These are phyloP conservation scores for Hordeum pubiflorum DNA, from an alignment of 202 grass and related monocot genomes.

Conservation along the genomic window DNA sequence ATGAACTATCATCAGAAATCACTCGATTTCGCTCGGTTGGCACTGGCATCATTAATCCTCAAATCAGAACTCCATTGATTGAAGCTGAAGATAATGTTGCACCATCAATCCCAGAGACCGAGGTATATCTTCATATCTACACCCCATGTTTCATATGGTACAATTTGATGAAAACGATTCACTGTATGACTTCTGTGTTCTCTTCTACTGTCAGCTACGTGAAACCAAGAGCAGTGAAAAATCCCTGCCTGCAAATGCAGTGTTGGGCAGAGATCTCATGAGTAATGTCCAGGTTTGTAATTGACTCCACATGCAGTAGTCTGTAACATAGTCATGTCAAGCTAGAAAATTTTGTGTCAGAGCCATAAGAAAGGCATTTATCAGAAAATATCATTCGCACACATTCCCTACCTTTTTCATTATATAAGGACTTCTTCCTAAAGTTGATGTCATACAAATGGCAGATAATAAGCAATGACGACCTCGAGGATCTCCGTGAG, in stretches of 20 bases:
- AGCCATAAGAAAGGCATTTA: not conserved
- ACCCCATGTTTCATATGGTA: not conserved
- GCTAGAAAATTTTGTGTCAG: not conserved
- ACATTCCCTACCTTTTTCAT: not conserved
- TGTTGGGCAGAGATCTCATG: slow-evolving; percentile 36
- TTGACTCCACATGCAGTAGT: not conserved
- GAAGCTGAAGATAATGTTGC: slow-evolving; percentile 19
- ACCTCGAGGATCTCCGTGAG: slow-evolving; percentile 87
- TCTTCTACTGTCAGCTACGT: slow-evolving; percentile 29
- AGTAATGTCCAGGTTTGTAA: slow-evolving; percentile 60
- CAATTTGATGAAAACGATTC: not conserved
- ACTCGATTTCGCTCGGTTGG: slow-evolving; percentile 36
- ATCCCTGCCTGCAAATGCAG: slow-evolving; percentile 19
- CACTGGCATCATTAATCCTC: slow-evolving; percentile 19
- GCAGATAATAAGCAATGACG: slow-evolving; percentile 77
- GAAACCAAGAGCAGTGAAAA: slow-evolving; percentile 40
- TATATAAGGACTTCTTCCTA: not conserved
- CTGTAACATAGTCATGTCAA: slow-evolving; percentile 16
- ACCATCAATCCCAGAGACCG: slow-evolving; percentile 16
- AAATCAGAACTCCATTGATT: slow-evolving; percentile 9
- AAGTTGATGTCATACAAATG: slow-evolving; percentile 10
- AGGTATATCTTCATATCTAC: slow-evolving; percentile 32
- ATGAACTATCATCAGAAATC: slow-evolving; percentile 17
- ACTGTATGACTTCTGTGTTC: not conserved
- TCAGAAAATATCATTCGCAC: not conserved